These are phyloP conservation scores for Starmerella bombicola DNA, from an alignment of 805 yeast species.

Conservation along the genomic window DNA sequence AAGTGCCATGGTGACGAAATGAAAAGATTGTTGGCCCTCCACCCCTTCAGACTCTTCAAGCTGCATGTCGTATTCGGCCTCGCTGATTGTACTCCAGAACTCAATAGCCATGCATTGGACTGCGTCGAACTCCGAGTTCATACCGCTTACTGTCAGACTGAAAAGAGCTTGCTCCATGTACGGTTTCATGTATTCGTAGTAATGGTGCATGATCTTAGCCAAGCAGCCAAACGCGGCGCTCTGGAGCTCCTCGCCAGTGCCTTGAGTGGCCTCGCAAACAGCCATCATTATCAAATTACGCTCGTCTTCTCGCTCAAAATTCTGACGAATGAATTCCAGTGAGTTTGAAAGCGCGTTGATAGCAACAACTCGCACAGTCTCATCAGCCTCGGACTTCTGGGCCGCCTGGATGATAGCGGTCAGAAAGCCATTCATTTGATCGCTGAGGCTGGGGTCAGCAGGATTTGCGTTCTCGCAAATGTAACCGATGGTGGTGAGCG, in stretches of 20 bases:
- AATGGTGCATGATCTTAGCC: constrained; percentile 79
- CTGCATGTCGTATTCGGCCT: constrained; percentile 78
- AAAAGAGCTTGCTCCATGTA: constrained; percentile 96
- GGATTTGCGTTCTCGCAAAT: constrained; percentile 94
- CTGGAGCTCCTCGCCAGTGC: constrained; percentile 66
- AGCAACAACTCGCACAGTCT: constrained; percentile 74
- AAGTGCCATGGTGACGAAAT: constrained; percentile 77
- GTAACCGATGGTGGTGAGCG: constrained; percentile 81
- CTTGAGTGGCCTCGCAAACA: constrained; percentile 97
- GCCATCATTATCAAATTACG: constrained; percentile 97
- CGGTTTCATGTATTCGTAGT: constrained; percentile 79
- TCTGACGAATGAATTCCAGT: constrained; percentile 72
- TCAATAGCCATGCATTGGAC: constrained; percentile 98
- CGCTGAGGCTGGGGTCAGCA: constrained; percentile 54
- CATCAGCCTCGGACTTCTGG: constrained; percentile 63
- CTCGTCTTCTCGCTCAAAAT: constrained; percentile 88
- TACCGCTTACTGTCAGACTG: constrained; percentile 78
- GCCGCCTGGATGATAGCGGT: constrained; percentile 97
- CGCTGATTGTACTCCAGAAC: constrained; percentile 99
- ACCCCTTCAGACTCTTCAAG: constrained; percentile 32
- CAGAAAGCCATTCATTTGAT: constrained; percentile 81
- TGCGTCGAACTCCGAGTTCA: constrained; percentile 70
- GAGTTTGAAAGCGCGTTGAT: constrained; percentile 84
- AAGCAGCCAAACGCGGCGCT: constrained; percentile 93
- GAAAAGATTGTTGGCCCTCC: constrained; percentile 40